A percentile compares a stretch with the other conserved stretches of the same genome.
phyloP scores from a whole-genome alignment of 2,329 filamentous ascomycete genomes.

The Cercospora sesami region DNA sequence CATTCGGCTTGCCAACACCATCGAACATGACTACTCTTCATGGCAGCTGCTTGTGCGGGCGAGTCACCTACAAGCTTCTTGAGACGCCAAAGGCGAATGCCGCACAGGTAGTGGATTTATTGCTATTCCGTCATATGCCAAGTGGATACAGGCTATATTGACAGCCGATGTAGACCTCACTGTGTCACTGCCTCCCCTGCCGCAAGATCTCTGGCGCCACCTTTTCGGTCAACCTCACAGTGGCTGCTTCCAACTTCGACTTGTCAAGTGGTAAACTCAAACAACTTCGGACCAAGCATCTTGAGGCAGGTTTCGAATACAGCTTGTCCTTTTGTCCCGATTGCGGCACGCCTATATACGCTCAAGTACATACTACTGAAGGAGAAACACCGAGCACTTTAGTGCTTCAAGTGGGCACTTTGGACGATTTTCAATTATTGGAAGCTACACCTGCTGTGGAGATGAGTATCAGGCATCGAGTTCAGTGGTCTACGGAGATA shows the following conservation, averaged over 20 bases:
- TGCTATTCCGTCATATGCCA: background rate
- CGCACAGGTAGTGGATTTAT: background rate
- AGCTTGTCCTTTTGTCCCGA: background rate
- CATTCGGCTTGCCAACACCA: background rate
- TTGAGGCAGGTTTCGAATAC: background rate
- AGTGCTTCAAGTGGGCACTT: background rate
- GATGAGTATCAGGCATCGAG: background rate
- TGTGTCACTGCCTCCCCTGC: background rate
- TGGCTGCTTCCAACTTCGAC: background rate
- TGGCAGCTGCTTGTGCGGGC: background rate
- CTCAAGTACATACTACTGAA: background rate
- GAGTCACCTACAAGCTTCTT: background rate
- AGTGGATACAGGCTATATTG: background rate
- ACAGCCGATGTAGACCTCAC: background rate
- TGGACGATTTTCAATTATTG: background rate
- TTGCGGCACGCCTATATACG: background rate
- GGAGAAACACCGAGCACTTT: background rate
- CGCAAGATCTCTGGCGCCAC: background rate
- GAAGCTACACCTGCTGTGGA: background rate
- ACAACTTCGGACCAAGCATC: background rate
- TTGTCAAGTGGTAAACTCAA: background rate
- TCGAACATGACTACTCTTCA: background rate
- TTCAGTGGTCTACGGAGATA: background rate
- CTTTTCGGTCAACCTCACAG: background rate
- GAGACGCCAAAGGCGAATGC: background rate